phyloP scores from a whole-genome alignment of 352 stramenopile species.

The Globisporangium uncinulatum region DNA sequence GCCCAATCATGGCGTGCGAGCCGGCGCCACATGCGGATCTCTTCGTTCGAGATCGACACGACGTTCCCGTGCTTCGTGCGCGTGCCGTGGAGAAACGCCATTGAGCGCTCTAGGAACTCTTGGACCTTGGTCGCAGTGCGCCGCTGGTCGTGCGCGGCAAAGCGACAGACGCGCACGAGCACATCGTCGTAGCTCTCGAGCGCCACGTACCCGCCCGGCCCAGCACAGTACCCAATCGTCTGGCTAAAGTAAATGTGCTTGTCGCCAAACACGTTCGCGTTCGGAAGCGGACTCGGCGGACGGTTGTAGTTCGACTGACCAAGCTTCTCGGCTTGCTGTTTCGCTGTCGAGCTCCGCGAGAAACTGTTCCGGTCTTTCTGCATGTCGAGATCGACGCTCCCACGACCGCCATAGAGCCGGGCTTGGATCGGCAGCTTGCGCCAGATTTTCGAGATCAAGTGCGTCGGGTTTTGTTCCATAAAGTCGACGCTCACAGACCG shows the following conservation, averaged over 20 bases:
- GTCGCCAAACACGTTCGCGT: slow-evolving; percentile 19
- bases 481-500: slow-evolving; percentile 76
- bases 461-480: slow-evolving; percentile 64
- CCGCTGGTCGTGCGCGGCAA: slow-evolving; percentile 59
- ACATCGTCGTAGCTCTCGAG: slow-evolving; percentile 79
- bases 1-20: slow-evolving; percentile 63
- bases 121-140: slow-evolving; percentile 65
- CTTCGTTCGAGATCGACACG: slow-evolving; percentile 72
- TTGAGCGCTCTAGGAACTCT: slow-evolving; percentile 72
- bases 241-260: slow-evolving; percentile 23
- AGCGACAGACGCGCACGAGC: slow-evolving; percentile 63
- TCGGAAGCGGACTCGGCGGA: slow-evolving; percentile 12
- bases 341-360: slow-evolving; percentile 45
- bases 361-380: slow-evolving; percentile 63
- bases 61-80: slow-evolving; percentile 64
- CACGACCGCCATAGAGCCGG: slow-evolving; percentile 42
- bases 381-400: slow-evolving; percentile 47
- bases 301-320: slow-evolving; percentile 18
- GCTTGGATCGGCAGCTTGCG: slow-evolving; percentile 73
- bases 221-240: slow-evolving; percentile 17
- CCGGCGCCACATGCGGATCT: slow-evolving; percentile 77
- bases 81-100: slow-evolving; percentile 63
- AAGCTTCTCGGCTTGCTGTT: slow-evolving; percentile 35
- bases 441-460: slow-evolving; percentile 79
- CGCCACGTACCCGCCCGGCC: slow-evolving; percentile 30